Percentiles rank a stretch among this genome's conserved stretches.
Conservation (phyloP, 2,329 filamentous ascomycete species). For the Microsporum audouinii region DNA sequence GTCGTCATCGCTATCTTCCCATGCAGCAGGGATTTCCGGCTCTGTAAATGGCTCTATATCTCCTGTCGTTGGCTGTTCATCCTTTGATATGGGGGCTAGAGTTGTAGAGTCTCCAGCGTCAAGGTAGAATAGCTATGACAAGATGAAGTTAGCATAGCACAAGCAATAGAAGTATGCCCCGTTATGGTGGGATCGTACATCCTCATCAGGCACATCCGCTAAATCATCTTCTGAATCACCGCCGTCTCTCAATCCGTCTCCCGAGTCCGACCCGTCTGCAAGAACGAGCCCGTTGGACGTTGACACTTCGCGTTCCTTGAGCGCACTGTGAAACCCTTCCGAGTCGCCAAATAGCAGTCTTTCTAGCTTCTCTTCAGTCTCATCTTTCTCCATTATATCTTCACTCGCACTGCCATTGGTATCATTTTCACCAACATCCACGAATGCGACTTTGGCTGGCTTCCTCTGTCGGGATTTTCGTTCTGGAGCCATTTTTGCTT, state of each 20-base stretch:
- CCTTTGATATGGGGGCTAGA: conserved; percentile 15
- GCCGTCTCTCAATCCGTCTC: conserved; percentile 29
- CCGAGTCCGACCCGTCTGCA: conserved; percentile 22
- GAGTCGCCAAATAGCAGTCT: conserved; percentile 79
- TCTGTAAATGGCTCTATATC: not conserved
- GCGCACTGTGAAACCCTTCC: conserved; percentile 63
- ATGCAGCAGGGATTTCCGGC: conserved; percentile 34
- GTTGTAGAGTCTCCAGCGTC: conserved; percentile 48
- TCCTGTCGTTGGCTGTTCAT: conserved; percentile 17
- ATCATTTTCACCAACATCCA: not conserved
- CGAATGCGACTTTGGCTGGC: not conserved
- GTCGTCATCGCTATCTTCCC: conserved; percentile 96
- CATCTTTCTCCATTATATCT: conserved; percentile 48
- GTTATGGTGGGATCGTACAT: conserved; percentile 37
- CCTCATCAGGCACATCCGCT: conserved; percentile 61
- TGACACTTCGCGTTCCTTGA: conserved; percentile 48
- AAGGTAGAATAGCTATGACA: conserved; percentile 59
- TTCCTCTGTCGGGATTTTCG: not conserved
- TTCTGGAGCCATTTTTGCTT: not conserved
- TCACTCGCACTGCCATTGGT: not conserved
- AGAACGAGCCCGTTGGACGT: conserved; percentile 30
- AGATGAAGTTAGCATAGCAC: conserved; percentile 1
- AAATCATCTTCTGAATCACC: conserved; percentile 43
- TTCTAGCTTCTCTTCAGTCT: conserved; percentile 75
- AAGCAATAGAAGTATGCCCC: not conserved